Conservation (phyloP, 2,329 filamentous ascomycete species). For the Furcasterigmium sp. region DNA sequence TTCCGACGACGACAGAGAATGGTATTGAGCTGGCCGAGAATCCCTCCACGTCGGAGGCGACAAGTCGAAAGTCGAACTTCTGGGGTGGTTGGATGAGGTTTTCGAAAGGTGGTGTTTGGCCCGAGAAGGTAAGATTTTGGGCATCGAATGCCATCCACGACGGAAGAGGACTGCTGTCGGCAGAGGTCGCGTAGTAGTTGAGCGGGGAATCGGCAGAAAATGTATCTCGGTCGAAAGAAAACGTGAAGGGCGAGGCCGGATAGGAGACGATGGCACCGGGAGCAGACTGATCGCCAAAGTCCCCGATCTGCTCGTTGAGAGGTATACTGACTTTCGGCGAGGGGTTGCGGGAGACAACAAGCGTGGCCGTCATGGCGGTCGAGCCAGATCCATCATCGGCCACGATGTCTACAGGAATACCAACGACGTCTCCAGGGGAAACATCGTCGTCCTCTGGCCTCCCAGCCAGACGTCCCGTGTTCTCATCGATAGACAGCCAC, state of each 20-base stretch:
- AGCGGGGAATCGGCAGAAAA: slow-evolving; percentile 55
- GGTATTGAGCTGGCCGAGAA: slow-evolving; percentile 62
- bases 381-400: slow-evolving; percentile 64
- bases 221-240: slow-evolving; percentile 50
- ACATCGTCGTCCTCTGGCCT: slow-evolving; percentile 55
- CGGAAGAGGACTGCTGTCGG: slow-evolving; percentile 75
- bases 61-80: slow-evolving; percentile 63
- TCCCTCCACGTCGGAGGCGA: slow-evolving; percentile 75
- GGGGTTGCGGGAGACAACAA: slow-evolving; percentile 60
- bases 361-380: slow-evolving; percentile 58
- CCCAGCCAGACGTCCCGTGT: slow-evolving; percentile 62
- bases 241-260: slow-evolving; percentile 47
- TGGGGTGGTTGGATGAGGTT: slow-evolving; percentile 64
- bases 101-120: slow-evolving; percentile 61
- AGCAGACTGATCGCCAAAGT: slow-evolving; percentile 54
- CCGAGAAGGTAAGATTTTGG: slow-evolving; percentile 59
- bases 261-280: slow-evolving; percentile 54
- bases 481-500: slow-evolving; percentile 70
- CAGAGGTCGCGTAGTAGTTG: slow-evolving; percentile 73
- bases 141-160: slow-evolving; percentile 78
- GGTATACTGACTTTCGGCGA: slow-evolving; percentile 51
- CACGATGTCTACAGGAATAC: slow-evolving; percentile 58
- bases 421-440: slow-evolving; percentile 45
- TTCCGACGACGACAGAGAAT: slow-evolving; percentile 69
- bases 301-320: slow-evolving; percentile 50